Evolutionary conservation across 345 rosid genomes (phyloP), one percentile per base, ranked within the genome.

Genomic region (Dipteronia dyeriana): DNA sequence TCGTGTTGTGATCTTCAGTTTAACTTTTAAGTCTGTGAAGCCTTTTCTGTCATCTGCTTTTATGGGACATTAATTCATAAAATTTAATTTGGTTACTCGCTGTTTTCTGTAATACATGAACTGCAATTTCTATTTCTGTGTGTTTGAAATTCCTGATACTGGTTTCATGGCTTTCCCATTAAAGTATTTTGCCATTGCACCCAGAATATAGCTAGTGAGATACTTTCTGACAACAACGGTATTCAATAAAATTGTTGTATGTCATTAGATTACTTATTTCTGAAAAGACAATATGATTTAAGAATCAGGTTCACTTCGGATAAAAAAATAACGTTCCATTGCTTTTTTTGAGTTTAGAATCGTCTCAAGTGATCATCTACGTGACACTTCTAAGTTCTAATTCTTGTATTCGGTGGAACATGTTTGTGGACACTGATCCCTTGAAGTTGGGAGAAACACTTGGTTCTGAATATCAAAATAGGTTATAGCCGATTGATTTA

Each of bases 361-460:
- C n/a, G 22, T 51, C 64, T 26, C 23, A 4, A 31, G 56, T 29
- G 13, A 71, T 71, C 60, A 34, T 43, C 34, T 39, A 14, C 5
- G 2, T 2, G 9, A 20, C 60, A 25, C 12, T 22, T 72, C 34
- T 31, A 31, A 31, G 43, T 47, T 23, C 34, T 6, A 26, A 14
- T 57, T 38, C 2, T 53, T 38, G 53, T 13, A 16, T 72, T 72
- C 22, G 26, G 20, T 74, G 20, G 66, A 8, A 59, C 26, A 53
- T 70, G 25, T 53, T n/a, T 71, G 20, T 69, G 63, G 62, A 3
- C 19, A 7, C 49, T 31, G 57, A 62, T 45, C 25, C 41, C 59
- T 74, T 62, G 17, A 23, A 17, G 57, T 61, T 62, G 16, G 62
- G 25, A 74, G 68, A 75, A 39, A 49, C 31, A 31, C 7, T 31